Evolutionary conservation across 2,329 filamentous ascomycete genomes (phyloP), one percentile per base, ranked within the genome.

Genomic region (Botrytis medusae): DNA sequence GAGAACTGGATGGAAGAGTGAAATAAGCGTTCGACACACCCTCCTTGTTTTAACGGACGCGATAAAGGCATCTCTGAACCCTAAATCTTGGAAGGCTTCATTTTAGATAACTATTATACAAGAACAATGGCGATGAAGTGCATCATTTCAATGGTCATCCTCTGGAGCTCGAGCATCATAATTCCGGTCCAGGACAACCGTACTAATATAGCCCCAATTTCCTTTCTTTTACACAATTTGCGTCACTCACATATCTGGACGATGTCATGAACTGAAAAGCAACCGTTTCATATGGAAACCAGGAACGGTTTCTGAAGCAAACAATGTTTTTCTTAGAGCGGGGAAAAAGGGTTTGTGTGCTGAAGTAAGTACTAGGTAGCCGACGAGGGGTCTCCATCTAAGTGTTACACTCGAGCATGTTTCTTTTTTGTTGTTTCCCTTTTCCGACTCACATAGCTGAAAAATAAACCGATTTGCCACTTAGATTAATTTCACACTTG

Each of bases 11-110:
- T 84, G 89, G 89, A 85, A 92, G 89, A 87, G 89, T 99, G 96
- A 98, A 91, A 94, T 94, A 88, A 91, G 96, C 94, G 96, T 98
- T 93, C 94, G 95, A 93, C 96, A 98, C 95, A 97, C 88, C 85
- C 83, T 91, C 92, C 95, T 98, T 98, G 94, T 98, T 97, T 86
- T 85, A 88, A 93, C 95, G 95, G 91, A 97, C 95, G 96, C 95
- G 90, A 93, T 92, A 88, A 92, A 91, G 92, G 94, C 92, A 97
- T 93, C 93, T 98, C 95, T 98, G 95, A 98, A 80, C 79, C 80
- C 82, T 82, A 71, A 83, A 84, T 83, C 87, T 89, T 90, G 88
- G 87, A 87, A 87, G 85, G 78, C 75, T 75, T 76, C 67, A 60
- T 61, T 61, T 40, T 73, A 74, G 44, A 40, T 61, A 71, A 59